These are phyloP conservation scores for Umbelopsis sp. DNA, from an alignment of 371 early-diverging fungal genomes.

Conservation along the genomic window DNA sequence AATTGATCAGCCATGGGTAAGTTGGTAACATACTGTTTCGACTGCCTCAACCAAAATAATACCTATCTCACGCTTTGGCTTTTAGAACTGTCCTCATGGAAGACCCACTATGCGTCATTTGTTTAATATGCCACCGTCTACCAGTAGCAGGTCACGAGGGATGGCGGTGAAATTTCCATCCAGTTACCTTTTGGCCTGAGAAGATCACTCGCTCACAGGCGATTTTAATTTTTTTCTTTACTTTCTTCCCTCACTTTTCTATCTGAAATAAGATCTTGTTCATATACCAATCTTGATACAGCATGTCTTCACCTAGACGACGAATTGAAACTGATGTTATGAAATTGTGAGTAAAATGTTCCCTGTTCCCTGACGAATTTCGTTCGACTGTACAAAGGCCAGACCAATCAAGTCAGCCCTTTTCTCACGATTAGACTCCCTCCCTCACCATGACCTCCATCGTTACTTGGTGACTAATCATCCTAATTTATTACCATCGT, in stretches of 20 bases:
- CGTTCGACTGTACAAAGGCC: not conserved
- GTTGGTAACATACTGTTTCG: not conserved
- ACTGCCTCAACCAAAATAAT: not conserved
- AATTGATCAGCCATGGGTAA: conserved; percentile 89
- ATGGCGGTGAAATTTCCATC: conserved; percentile 9
- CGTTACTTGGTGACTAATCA: not conserved
- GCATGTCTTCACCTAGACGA: conserved; percentile 89
- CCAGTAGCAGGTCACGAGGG: conserved; percentile 5
- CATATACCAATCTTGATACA: conserved; percentile 13
- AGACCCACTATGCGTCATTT: conserved; percentile 95
- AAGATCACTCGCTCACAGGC: not conserved
- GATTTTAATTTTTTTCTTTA: not conserved
- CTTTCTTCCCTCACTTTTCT: not conserved
- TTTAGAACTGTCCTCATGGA: conserved; percentile 97
- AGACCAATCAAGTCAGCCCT: not conserved
- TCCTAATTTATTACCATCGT: not conserved
- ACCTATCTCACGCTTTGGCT: conserved; percentile 10
- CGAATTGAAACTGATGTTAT: conserved; percentile 98
- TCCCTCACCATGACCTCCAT: not conserved
- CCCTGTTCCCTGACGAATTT: not conserved
- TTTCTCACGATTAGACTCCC: not conserved
- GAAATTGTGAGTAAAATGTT: conserved; percentile 82
- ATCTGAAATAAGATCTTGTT: not conserved
- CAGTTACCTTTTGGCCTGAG: not conserved
- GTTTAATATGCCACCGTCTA: conserved; percentile 36